Conservation (phyloP, 176 grass and related monocot species). For the Oryza rufipogon region DNA sequence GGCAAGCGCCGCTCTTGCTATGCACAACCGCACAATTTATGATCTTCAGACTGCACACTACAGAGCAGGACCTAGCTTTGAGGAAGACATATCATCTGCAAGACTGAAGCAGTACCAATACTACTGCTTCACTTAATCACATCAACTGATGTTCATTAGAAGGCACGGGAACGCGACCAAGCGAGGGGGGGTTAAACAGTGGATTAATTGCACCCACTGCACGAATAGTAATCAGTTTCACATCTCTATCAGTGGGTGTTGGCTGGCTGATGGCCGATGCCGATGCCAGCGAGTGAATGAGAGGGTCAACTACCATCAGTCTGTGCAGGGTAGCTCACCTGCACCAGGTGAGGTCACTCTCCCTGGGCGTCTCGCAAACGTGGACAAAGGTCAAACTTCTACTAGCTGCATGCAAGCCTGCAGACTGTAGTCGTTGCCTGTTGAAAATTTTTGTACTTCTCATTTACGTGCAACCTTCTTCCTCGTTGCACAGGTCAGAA, state of each 20-base stretch:
- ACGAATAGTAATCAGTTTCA: conserved; percentile 21
- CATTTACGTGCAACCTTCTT: not conserved
- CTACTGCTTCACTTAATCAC: too few species aligned
- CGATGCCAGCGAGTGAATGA: not conserved
- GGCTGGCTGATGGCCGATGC: conserved; percentile 29
- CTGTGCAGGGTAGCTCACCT: conserved; percentile 20
- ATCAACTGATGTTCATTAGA: conserved; percentile 26
- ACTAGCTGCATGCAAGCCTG: not conserved
- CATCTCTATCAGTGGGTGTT: conserved; percentile 28
- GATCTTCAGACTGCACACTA: not conserved
- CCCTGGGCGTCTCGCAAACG: not conserved
- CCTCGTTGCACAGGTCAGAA: not conserved
- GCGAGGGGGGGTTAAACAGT: not conserved
- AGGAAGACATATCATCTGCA: not conserved
- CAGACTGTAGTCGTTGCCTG: not conserved
- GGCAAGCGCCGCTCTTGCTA: not conserved
- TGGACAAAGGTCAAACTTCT: not conserved
- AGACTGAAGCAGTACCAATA: not conserved
- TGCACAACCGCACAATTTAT: not conserved
- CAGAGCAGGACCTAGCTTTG: not conserved
- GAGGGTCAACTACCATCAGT: conserved; percentile 3
- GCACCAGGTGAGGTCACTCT: conserved; percentile 17
- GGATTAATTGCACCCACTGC: conserved; percentile 22
- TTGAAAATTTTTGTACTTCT: not conserved
- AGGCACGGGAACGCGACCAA: conserved; percentile 18